These are phyloP conservation scores for Coemansia guatemalensis DNA, from an alignment of 192 early-diverging fungal species.

Conservation along the genomic window DNA sequence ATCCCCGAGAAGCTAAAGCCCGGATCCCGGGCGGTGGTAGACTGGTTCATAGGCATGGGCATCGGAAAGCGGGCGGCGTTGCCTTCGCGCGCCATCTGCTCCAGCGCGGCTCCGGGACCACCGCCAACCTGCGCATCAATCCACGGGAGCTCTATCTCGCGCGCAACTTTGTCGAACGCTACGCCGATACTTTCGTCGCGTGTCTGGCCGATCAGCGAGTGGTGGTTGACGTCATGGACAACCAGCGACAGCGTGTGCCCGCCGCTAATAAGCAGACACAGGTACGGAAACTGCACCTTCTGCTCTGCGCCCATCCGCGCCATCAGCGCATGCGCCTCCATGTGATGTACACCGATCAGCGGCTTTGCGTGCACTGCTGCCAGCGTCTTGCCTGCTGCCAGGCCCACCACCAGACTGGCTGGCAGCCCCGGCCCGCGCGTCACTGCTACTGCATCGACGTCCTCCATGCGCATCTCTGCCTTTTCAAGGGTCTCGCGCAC, in stretches of 20 bases:
- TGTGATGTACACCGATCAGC: slow-evolving; percentile 78
- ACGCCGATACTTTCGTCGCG: slow-evolving; percentile 76
- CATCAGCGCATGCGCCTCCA: slow-evolving; percentile 82
- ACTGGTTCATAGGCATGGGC: slow-evolving; percentile 65
- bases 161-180: slow-evolving; percentile 76
- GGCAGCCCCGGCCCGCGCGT: slow-evolving; percentile 76
- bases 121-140: slow-evolving; percentile 59
- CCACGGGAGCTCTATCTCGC: slow-evolving; percentile 68
- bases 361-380: slow-evolving; percentile 67
- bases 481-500: slow-evolving; percentile 60
- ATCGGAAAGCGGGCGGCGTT: slow-evolving; percentile 49
- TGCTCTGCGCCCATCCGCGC: slow-evolving; percentile 57
- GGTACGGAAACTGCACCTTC: slow-evolving; percentile 60
- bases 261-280: slow-evolving; percentile 73
- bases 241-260: slow-evolving; percentile 70
- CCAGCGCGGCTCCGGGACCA: slow-evolving; percentile 70
- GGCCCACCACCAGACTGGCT: slow-evolving; percentile 64
- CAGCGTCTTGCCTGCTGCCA: slow-evolving; percentile 71
- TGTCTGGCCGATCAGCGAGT: slow-evolving; percentile 66
- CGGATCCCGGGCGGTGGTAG: slow-evolving; percentile 48
- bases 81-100: slow-evolving; percentile 58
- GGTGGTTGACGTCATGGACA: slow-evolving; percentile 58
- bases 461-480: slow-evolving; percentile 52
- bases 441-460: slow-evolving; percentile 72
- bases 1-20: slow-evolving; percentile 77